phyloP scores from a whole-genome alignment of 345 rosid genomes.

The Eucalyptus curtisii region DNA sequence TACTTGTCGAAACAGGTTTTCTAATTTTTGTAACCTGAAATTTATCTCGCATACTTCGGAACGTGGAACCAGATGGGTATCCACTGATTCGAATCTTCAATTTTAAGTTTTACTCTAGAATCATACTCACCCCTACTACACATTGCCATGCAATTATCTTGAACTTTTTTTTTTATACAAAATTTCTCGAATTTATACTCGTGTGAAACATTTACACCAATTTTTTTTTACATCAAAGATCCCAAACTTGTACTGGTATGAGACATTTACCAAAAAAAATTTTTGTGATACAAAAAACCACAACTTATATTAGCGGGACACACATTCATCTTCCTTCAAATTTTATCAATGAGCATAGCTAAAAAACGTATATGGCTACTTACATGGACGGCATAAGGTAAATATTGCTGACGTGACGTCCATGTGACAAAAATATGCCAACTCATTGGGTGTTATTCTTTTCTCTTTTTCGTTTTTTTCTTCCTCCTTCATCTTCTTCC shows the following conservation, averaged over 20 bases:
- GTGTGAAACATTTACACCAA: no score
- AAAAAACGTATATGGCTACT: neutral
- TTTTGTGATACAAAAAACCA: neutral
- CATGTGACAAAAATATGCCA: neutral
- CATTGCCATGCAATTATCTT: neutral
- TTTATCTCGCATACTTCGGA: fast-evolving
- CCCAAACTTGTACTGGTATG: neutral
- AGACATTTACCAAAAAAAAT: neutral
- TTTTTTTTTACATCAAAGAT: neutral
- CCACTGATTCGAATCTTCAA: fast-evolving
- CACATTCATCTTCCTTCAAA: neutral
- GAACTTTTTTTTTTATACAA: neutral
- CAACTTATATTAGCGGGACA: neutral
- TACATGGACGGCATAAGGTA: fast-evolving
- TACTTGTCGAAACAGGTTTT: fast-evolving
- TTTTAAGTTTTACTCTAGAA: no score
- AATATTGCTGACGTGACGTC: neutral
- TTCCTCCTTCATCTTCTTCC: neutral
- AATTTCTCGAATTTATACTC: no score
- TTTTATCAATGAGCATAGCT: fast-evolving
- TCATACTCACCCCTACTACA: no score
- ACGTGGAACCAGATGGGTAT: fast-evolving
- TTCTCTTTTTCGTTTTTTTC: neutral
- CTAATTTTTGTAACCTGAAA: fast-evolving
- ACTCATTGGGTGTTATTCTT: neutral